Percentiles rank a stretch among this genome's conserved stretches.
Evolutionary conservation across 1,139 yeast genomes (phyloP).

Genomic region (Hyphopichia pseudoburtonii): DNA sequence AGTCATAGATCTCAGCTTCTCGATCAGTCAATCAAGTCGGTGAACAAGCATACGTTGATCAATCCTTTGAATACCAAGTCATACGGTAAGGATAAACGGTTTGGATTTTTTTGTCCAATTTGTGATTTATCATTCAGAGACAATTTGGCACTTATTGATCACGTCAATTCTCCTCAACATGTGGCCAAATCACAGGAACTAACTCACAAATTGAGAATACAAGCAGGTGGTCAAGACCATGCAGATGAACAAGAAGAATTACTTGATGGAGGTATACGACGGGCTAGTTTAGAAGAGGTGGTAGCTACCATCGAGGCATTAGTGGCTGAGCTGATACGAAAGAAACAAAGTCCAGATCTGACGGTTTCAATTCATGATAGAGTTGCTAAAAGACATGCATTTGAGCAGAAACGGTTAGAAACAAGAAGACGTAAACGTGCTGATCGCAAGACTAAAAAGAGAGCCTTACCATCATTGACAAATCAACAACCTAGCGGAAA

Average conservation of each 20-base stretch:
- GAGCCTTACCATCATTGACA: slow-evolving; percentile 8
- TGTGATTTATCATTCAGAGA: slow-evolving; percentile 83
- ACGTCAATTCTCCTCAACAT: slow-evolving; percentile 73
- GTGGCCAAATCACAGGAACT: slow-evolving; percentile 23
- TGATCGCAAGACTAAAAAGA: slow-evolving; percentile 15
- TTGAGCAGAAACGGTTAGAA: slow-evolving; percentile 38
- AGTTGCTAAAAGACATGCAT: slow-evolving; percentile 39
- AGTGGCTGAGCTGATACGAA: slow-evolving; percentile 24
- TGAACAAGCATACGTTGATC: slow-evolving; percentile 36
- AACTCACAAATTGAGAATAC: neutral
- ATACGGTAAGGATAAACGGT: slow-evolving; percentile 52
- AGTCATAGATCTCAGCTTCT: slow-evolving; percentile 33
- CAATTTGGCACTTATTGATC: slow-evolving; percentile 77
- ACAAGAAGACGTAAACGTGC: slow-evolving; percentile 26
- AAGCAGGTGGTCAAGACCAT: slow-evolving; percentile 19
- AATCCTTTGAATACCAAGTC: slow-evolving; percentile 20
- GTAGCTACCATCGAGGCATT: slow-evolving; percentile 33
- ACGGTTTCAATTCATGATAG: slow-evolving; percentile 35
- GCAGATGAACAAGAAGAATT: slow-evolving; percentile 18
- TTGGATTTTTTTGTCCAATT: slow-evolving; percentile 80
- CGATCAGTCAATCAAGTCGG: slow-evolving; percentile 32
- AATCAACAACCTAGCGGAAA: slow-evolving; percentile 1
- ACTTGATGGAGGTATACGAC: slow-evolving; percentile 31
- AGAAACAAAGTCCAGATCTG: slow-evolving; percentile 7
- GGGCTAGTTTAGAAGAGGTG: slow-evolving; percentile 33